Evolutionary conservation across 2,329 filamentous ascomycete genomes (phyloP).

Genomic region (Metarhizium robertsii): DNA sequence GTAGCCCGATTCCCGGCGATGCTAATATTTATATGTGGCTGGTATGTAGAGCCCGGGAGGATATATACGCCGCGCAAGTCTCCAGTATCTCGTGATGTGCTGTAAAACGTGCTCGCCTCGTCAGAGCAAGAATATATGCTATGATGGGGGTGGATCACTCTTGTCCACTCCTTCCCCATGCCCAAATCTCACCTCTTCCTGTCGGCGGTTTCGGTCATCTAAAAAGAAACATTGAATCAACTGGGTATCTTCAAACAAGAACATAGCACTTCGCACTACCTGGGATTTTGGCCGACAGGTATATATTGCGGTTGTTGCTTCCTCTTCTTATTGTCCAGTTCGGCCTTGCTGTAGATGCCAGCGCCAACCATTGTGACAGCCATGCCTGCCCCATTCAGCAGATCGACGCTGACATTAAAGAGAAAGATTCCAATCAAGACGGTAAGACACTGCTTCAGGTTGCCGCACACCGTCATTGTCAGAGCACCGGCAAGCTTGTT

Average conservation of each 20-base stretch:
- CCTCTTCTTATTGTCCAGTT: slow-evolving; percentile 38
- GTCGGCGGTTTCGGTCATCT: slow-evolving; percentile 4
- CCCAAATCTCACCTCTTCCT: background rate
- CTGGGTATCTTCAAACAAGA: slow-evolving; percentile 8
- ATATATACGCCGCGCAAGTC: background rate
- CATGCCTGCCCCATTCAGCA: slow-evolving; percentile 48
- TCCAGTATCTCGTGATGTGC: background rate
- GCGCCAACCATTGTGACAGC: slow-evolving; percentile 44
- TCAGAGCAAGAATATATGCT: background rate
- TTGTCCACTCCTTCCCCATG: background rate
- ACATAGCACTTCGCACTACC: slow-evolving; percentile 8
- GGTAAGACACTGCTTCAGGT: slow-evolving; percentile 49
- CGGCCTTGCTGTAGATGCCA: slow-evolving; percentile 48
- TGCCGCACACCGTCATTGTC: slow-evolving; percentile 51
- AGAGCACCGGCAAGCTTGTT: slow-evolving; percentile 49
- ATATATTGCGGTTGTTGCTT: slow-evolving; percentile 23
- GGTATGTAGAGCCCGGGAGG: background rate
- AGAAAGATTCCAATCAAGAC: slow-evolving; percentile 44
- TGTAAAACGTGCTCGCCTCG: background rate
- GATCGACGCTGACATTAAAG: slow-evolving; percentile 40
- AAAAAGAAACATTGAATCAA: slow-evolving; percentile 2
- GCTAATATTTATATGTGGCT: background rate
- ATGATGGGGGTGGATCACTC: background rate
- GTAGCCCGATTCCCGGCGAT: background rate
- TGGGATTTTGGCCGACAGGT: slow-evolving; percentile 23